Percentiles rank a stretch among this genome's conserved stretches.
Conservation (phyloP, 371 early-diverging fungal species). For the Chytridiales sp. region DNA sequence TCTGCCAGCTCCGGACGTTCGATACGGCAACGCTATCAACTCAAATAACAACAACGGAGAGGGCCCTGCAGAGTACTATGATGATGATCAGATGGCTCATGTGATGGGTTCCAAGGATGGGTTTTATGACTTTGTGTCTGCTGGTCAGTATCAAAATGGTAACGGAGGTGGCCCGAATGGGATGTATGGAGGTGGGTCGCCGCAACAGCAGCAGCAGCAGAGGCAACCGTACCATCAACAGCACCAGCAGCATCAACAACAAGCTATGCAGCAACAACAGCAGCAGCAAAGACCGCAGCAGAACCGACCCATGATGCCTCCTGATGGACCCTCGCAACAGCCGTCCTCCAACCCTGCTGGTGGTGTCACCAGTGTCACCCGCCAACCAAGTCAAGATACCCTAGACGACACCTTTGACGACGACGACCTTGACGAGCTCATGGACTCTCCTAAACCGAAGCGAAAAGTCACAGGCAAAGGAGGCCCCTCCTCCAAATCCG, state of each 20-base stretch:
- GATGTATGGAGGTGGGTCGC: not conserved
- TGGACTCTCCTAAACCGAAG: not conserved
- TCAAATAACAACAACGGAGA: no score
- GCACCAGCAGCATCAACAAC: conserved; percentile 7
- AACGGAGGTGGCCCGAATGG: not conserved
- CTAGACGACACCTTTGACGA: no score
- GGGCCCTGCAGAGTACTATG: conserved; percentile 6
- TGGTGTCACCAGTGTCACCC: no score
- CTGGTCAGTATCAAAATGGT: conserved; percentile 27
- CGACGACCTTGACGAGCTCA: not conserved
- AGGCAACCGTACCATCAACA: not conserved
- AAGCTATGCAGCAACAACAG: not conserved
- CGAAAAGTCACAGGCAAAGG: no score
- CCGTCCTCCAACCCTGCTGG: no score
- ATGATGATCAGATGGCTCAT: conserved; percentile 10
- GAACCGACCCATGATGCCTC: not conserved
- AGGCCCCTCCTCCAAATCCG: conserved; percentile 1
- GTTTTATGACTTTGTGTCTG: conserved; percentile 44
- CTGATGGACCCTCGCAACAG: no score
- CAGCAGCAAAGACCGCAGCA: conserved; percentile 1
- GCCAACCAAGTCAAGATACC: no score
- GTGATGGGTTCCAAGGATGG: conserved; percentile 18
- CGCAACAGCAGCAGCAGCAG: not conserved
- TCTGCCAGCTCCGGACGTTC: conserved; percentile 6
- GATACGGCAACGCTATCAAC: conserved; percentile 9